Percentiles rank a stretch among this genome's conserved stretches.
Evolutionary conservation across 371 early-diverging fungal species (phyloP).

Genomic region (Mortierella sp.): DNA sequence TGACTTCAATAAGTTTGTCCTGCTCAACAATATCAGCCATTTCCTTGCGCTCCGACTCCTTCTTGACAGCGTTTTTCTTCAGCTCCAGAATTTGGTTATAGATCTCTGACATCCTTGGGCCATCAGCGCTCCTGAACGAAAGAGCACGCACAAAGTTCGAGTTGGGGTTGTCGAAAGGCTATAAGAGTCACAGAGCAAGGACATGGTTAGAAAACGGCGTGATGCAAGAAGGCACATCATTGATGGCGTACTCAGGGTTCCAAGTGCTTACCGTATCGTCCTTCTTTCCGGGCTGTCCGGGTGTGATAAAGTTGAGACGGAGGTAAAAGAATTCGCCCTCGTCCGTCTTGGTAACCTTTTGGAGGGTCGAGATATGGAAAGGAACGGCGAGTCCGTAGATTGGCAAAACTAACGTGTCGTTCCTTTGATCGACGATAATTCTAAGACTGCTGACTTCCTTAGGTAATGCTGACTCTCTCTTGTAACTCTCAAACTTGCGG

Average conservation of each 20-base stretch:
- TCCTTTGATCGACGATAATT: conserved; percentile 94
- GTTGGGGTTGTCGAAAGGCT: conserved; percentile 91
- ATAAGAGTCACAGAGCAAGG: background rate
- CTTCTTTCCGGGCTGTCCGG: conserved; percentile 94
- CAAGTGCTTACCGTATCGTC: conserved; percentile 75
- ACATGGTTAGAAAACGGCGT: conserved; percentile 4
- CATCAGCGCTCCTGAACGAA: conserved; percentile 92
- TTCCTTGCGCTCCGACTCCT: conserved; percentile 93
- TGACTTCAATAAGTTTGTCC: conserved; percentile 87
- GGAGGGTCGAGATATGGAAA: conserved; percentile 98
- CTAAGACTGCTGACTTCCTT: conserved; percentile 75
- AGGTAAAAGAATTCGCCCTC: conserved; percentile 96
- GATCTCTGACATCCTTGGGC: conserved; percentile 86
- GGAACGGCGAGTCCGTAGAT: conserved; percentile 98
- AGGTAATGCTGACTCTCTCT: conserved; percentile 90
- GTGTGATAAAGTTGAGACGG: conserved; percentile 97
- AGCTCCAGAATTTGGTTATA: conserved; percentile 88
- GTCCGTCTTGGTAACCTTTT: conserved; percentile 96
- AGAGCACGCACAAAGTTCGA: conserved; percentile 94
- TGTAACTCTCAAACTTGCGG: conserved; percentile 95
- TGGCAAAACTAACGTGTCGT: conserved; percentile 94
- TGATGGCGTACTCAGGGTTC: background rate
- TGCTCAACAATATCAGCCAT: conserved; percentile 98
- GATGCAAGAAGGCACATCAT: no score
- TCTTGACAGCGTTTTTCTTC: conserved; percentile 91